These are phyloP conservation scores for Triticum monococcum DNA, from an alignment of 176 grass and related monocot species.

Conservation along the genomic window DNA sequence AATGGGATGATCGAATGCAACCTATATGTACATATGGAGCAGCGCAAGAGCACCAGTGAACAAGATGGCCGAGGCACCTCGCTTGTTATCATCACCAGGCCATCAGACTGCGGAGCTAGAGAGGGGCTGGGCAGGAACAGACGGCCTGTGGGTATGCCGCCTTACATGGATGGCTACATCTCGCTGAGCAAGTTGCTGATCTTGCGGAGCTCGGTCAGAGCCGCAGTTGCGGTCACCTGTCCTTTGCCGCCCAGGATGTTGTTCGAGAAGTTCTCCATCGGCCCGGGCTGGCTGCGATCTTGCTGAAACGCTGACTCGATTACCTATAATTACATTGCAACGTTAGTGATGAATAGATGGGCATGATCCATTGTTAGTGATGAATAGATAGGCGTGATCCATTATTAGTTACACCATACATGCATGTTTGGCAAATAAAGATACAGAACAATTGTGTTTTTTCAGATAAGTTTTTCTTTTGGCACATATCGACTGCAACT, in stretches of 20 bases:
- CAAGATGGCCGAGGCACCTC: constrained; percentile 8
- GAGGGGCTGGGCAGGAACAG: not conserved
- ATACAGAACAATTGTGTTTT: not conserved
- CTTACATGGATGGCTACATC: constrained; percentile 41
- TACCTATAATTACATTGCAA: constrained; percentile 49
- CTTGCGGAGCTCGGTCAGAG: constrained; percentile 87
- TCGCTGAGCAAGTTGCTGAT: constrained; percentile 83
- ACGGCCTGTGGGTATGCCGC: not conserved
- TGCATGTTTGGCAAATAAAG: not conserved
- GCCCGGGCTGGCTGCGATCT: constrained; percentile 50
- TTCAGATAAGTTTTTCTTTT: not conserved
- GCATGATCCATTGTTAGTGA: not conserved
- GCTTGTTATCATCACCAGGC: constrained; percentile 15
- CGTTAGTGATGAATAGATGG: not conserved
- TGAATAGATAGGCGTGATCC: not conserved
- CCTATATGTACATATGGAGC: constrained; percentile 46
- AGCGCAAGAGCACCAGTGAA: not conserved
- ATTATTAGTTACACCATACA: not conserved
- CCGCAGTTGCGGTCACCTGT: constrained; percentile 65
- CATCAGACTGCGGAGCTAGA: constrained; percentile 23
- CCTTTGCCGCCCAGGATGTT: constrained; percentile 80
- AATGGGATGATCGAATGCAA: constrained; percentile 40
- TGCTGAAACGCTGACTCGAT: constrained; percentile 90
- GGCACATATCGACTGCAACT: not conserved
- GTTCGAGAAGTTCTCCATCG: constrained; percentile 62